Evolutionary conservation across 75 land plant species (phyloP).

Genomic region (Sequoia sempervirens): DNA sequence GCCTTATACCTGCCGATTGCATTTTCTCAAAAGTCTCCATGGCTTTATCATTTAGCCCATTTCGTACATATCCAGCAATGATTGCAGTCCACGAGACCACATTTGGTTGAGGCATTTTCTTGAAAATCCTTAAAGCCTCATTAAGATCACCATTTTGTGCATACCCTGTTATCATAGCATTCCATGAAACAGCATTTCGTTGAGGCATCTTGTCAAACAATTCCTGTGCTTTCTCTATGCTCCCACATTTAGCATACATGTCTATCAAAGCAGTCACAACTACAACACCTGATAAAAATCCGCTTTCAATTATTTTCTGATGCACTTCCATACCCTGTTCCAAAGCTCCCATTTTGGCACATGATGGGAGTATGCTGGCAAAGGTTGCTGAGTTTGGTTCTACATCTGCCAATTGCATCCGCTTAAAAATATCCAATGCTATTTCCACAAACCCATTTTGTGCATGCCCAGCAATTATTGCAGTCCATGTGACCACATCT

Average conservation of each 20-base stretch:
- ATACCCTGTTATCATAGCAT: not conserved
- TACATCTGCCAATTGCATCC: constrained; percentile 24
- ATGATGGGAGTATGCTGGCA: not conserved
- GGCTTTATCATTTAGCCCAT: not conserved
- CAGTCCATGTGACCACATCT: constrained; percentile 51
- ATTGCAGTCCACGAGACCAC: not conserved
- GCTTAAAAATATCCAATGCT: constrained; percentile 28
- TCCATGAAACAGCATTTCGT: not conserved
- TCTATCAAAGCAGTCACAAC: constrained; percentile 13
- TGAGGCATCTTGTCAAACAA: constrained; percentile 4
- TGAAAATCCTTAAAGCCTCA: not conserved
- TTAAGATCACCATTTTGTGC: not conserved
- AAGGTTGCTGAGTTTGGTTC: not conserved
- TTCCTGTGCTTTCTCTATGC: constrained; percentile 2
- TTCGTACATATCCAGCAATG: not conserved
- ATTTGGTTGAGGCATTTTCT: not conserved
- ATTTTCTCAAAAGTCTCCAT: not conserved
- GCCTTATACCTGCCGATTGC: not conserved
- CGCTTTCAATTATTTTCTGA: not conserved
- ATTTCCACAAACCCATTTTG: constrained; percentile 29
- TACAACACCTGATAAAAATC: not conserved
- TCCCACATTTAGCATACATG: constrained; percentile 50
- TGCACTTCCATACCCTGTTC: not conserved
- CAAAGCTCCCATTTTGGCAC: not conserved
- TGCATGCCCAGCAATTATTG: constrained; percentile 51